Evolutionary conservation across 2,329 filamentous ascomycete genomes (phyloP).

Genomic region (Colletotrichum acutatum): DNA sequence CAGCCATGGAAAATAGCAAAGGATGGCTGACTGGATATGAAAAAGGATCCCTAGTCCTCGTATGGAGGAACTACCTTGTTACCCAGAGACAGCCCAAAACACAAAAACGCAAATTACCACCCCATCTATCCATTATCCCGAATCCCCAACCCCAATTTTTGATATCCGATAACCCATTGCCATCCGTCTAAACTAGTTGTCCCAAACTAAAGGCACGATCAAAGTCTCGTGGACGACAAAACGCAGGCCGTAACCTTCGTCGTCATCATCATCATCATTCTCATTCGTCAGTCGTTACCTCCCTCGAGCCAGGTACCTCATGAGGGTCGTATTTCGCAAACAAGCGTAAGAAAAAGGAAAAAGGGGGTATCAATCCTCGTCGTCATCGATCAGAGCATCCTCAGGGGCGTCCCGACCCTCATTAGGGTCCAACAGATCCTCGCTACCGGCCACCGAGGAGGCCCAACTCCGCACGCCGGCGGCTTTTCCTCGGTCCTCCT

Average conservation of each 20-base stretch:
- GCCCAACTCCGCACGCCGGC: slow-evolving; percentile 31
- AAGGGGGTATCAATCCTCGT: slow-evolving; percentile 16
- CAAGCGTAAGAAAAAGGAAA: background rate
- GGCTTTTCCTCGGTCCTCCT: slow-evolving; percentile 38
- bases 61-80: background rate
- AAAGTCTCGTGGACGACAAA: background rate
- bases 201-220: background rate
- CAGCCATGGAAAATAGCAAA: background rate
- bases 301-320: background rate
- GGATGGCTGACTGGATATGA: background rate
- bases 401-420: slow-evolving; percentile 17
- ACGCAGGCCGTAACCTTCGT: background rate
- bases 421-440: slow-evolving; percentile 31
- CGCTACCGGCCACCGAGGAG: slow-evolving; percentile 18
- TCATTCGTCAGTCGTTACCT: background rate
- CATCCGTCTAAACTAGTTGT: background rate
- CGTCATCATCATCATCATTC: background rate
- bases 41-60: background rate
- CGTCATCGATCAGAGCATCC: slow-evolving; percentile 23
- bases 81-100: background rate
- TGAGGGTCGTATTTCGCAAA: background rate
- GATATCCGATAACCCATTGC: background rate
- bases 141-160: background rate
- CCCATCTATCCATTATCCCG: background rate
- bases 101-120: background rate